These are phyloP conservation scores for Protomyces lactucae-debilis DNA, from an alignment of 1,139 yeast genomes.

Conservation along the genomic window DNA sequence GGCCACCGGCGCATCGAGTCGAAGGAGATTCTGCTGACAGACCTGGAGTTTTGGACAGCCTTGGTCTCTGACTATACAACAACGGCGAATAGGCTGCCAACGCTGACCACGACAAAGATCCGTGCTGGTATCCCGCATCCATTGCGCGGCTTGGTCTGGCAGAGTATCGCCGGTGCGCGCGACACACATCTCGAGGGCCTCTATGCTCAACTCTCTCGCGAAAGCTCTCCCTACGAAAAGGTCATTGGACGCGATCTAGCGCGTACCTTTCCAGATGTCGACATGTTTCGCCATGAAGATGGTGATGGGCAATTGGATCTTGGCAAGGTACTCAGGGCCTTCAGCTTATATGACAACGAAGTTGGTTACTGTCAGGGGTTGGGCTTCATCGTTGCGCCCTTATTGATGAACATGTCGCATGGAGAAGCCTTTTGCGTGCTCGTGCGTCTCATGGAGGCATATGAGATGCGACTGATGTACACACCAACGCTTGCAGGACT, in stretches of 20 bases:
- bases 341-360: slow-evolving; percentile 62
- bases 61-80: slow-evolving; percentile 39
- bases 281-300: slow-evolving; percentile 48
- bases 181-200: slow-evolving; percentile 40
- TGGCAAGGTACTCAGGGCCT: slow-evolving; percentile 59
- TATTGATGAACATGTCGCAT: slow-evolving; percentile 51
- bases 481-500: slow-evolving; percentile 56
- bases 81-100: slow-evolving; percentile 39
- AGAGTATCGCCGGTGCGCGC: slow-evolving; percentile 40
- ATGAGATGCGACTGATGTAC: slow-evolving; percentile 56
- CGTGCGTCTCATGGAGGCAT: slow-evolving; percentile 59
- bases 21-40: slow-evolving; percentile 32
- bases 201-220: slow-evolving; percentile 44
- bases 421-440: slow-evolving; percentile 52
- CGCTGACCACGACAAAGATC: slow-evolving; percentile 35
- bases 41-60: slow-evolving; percentile 41
- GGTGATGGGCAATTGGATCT: slow-evolving; percentile 48
- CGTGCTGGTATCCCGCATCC: slow-evolving; percentile 44
- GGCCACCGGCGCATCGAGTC: slow-evolving; percentile 19
- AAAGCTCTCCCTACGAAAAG: slow-evolving; percentile 46
- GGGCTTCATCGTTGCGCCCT: slow-evolving; percentile 60
- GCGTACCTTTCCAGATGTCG: slow-evolving; percentile 58
- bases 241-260: slow-evolving; percentile 60
- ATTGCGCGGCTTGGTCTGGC: slow-evolving; percentile 42
- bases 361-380: slow-evolving; percentile 67